These are phyloP conservation scores for Musa troglodytarum DNA, from an alignment of 176 grass and related monocot species.

Conservation along the genomic window DNA sequence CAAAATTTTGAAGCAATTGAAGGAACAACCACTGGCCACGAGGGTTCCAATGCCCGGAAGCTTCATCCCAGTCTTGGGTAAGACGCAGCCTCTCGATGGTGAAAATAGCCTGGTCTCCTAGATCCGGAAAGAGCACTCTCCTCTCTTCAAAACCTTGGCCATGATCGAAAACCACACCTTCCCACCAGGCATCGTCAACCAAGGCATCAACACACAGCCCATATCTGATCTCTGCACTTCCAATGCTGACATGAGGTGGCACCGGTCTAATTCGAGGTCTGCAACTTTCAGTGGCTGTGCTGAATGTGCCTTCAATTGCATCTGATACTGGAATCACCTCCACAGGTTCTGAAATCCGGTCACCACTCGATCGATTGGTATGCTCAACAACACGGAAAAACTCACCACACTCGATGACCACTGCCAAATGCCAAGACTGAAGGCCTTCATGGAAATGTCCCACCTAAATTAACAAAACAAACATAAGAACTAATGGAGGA, in stretches of 20 bases:
- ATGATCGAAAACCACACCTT: conserved; percentile 57
- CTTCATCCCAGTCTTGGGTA: conserved; percentile 65
- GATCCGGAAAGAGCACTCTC: conserved; percentile 61
- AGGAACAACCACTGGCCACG: conserved; percentile 64
- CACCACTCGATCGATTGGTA: conserved; percentile 5
- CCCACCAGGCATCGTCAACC: conserved; percentile 43
- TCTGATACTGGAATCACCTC: conserved; percentile 15
- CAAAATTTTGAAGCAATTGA: conserved; percentile 37
- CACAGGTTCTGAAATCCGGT: background rate
- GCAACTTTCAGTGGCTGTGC: background rate
- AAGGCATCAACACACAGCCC: conserved; percentile 57
- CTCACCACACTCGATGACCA: conserved; percentile 4
- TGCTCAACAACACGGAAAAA: conserved; percentile 11
- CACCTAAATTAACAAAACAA: conserved; percentile 18
- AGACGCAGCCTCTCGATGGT: conserved; percentile 34
- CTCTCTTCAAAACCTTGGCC: conserved; percentile 31
- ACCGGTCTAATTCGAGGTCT: conserved; percentile 18
- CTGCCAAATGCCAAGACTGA: conserved; percentile 28
- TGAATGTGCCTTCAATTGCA: conserved; percentile 20
- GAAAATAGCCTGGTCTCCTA: conserved; percentile 43
- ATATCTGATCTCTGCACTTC: conserved; percentile 28
- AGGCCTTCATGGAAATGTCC: conserved; percentile 11
- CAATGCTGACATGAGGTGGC: conserved; percentile 21
- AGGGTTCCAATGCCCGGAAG: conserved; percentile 47
- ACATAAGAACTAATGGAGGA: no score